Conservation (phyloP, 768 basidiomycete genomes). For the Sporobolomyces phaffii region DNA sequence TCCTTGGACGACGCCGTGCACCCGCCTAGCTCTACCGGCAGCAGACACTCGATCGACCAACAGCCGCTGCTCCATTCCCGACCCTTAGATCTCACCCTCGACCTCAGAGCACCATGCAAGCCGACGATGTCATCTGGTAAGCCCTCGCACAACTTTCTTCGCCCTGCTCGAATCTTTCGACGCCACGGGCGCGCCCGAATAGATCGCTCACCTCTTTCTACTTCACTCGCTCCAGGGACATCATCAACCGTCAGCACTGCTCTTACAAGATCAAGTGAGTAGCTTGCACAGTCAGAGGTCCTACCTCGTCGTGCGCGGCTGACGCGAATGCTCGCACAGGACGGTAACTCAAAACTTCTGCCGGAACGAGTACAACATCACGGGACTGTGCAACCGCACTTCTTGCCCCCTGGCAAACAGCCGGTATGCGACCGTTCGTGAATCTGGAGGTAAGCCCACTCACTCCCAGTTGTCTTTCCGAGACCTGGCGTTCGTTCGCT, state of each 20-base stretch:
- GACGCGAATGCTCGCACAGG: no score
- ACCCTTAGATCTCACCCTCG: no score
- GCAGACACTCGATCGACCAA: no score
- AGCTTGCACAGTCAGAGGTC: no score
- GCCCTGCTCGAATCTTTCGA: no score
- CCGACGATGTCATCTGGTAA: constrained; percentile 97
- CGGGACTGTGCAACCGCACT: constrained; percentile 87
- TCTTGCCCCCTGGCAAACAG: constrained; percentile 98
- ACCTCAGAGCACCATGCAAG: constrained; percentile 47
- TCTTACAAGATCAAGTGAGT: constrained; percentile 99
- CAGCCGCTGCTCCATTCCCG: no score
- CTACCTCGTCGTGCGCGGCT: no score
- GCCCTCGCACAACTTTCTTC: constrained; percentile 63
- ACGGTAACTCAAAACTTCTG: constrained; percentile 96
- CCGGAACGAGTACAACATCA: constrained; percentile 96
- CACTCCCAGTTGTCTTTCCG: background rate
- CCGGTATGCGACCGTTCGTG: constrained; percentile 93
- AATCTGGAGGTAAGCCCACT: constrained; percentile 69
- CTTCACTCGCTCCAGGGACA: constrained; percentile 16
- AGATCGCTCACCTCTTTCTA: background rate
- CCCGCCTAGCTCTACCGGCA: no score
- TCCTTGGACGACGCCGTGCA: no score
- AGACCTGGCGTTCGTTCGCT: background rate
- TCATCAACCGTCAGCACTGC: constrained; percentile 64
- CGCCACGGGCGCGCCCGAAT: background rate